phyloP scores from a whole-genome alignment of 2,329 filamentous ascomycete species.

The Hypoxylon sp. region DNA sequence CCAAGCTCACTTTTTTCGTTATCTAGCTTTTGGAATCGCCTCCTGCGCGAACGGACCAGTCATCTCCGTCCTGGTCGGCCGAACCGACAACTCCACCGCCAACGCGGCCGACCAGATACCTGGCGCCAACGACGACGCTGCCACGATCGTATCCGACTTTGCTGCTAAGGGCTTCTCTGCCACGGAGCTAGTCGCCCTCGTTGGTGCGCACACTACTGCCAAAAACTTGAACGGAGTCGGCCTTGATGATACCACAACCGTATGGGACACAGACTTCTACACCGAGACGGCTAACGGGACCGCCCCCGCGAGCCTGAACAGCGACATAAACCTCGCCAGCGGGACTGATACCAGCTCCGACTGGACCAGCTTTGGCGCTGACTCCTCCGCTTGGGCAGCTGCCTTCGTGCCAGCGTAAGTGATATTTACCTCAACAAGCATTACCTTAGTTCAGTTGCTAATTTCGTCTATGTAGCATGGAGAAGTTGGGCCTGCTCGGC shows the following conservation, averaged over 20 bases:
- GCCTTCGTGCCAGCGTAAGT: conserved; percentile 49
- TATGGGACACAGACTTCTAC: conserved; percentile 46
- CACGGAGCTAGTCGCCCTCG: conserved; percentile 46
- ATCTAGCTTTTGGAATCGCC: conserved; percentile 43
- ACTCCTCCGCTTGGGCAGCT: conserved; percentile 41
- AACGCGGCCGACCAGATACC: conserved; percentile 41
- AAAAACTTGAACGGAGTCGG: conserved; percentile 42
- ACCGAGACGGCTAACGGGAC: conserved; percentile 43
- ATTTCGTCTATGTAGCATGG: conserved; percentile 41
- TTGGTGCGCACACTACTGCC: conserved; percentile 47
- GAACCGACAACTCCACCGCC: conserved; percentile 43
- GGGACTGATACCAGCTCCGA: conserved; percentile 40
- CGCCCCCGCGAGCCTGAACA: conserved; percentile 42
- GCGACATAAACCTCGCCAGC: conserved; percentile 45
- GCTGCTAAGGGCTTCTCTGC: conserved; percentile 43
- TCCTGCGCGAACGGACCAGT: conserved; percentile 43
- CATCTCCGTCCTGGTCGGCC: conserved; percentile 45
- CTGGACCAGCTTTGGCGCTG: conserved; percentile 44
- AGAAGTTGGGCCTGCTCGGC: conserved; percentile 45
- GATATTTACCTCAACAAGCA: not conserved
- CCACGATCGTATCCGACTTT: conserved; percentile 38
- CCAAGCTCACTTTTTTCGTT: conserved; percentile 1
- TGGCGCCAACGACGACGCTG: conserved; percentile 30
- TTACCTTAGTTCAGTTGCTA: conserved; percentile 2
- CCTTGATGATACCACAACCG: conserved; percentile 43